Base-by-base conservation (phyloP, 768 basidiomycete genomes). In the Solioccasus polychromus region DNA sequence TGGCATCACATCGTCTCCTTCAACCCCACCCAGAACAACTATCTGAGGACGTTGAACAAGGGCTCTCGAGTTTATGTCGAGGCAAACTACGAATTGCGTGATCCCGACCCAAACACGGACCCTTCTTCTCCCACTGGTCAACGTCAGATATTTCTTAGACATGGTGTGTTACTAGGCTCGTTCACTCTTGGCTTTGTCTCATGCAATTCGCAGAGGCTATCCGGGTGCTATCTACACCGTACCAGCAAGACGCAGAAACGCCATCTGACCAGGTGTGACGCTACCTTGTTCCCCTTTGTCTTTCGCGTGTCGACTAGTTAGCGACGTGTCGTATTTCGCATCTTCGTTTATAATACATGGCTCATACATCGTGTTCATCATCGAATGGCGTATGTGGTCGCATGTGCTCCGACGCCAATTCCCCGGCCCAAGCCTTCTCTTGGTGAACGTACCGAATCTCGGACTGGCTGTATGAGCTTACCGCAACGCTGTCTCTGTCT, bases 1-100 rank as follows among this genome's bases (percentile, higher is more conserved):
- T 94, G 83, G 80, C 91, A 93, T 59, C 71, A 80, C 35, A 55
- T 94, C 38, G 57, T 91, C 38, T 91, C 84, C 20, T 92, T 92
- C 72, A 68, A 69, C n/a, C 74, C 80, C 8, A 4, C 35, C 31
- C 56, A 79, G n/a, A 83, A 83, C 53, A 79, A 71, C 47, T 88
- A 77, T 57, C 77, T 94, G 28, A 72, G 69, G 47, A 79, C 68
- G 34, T 61, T 94, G 31, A 75, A 66, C 55, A 88, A 87, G 52
- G 91, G 91, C 5, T 69, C 77, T 39, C 80, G 71, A 47, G 90
- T 94, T 15, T 92, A 82, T 50, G 89, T 88, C 28, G 91, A 94
- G 63, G 83, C 89, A 23, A 74, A 71, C 53, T 91, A 77, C 50
- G 88, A 91, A 63, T 64, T 92, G 19, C 78, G 83, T 30, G 86